Base-by-base conservation (phyloP, 352 stramenopile genomes). In the Phytophthora pinifolia region DNA sequence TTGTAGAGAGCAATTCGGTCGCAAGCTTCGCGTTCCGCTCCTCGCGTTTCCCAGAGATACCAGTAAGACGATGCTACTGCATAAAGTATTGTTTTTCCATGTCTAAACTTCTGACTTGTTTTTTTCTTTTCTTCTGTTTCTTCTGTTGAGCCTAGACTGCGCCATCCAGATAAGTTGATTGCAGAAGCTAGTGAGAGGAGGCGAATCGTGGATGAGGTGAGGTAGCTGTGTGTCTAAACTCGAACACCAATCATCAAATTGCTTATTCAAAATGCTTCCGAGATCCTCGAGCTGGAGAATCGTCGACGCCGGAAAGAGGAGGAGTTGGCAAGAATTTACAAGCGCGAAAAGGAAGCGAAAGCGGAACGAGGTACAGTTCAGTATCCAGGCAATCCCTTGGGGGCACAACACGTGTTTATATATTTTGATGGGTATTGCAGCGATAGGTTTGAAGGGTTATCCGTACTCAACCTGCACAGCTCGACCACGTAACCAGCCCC, bases 201-300 rank as follows among this genome's bases (percentile, higher is more conserved):
- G 34, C 46, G 53, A 36, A 46, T 58, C 18, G 37, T 35, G 18
- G 44, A 70, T 27, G 68, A 78, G 68, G 71, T 76, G 22, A 8
- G 9, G 18, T 17, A 38, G 4, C 17, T 22, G n/a, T 35, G 22
- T 17, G 27, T 33, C 9, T 30, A 22, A 17, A 9, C 22, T 36
- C 17, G 17, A 15, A n/a, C n/a, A 30, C 22, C 13, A 10, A 34
- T 39, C 9, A 30, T 6, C 22, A 27, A 17, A 6, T 17, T 38
- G 2, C 33, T 46, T 43, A 57, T n/a, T n/a, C 5, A 25, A 18
- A 29, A 13, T 32, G 32, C 20, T 34, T 49, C 9, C 22, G 22
- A 67, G 45, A 36, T 66, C 12, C n/a, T 48, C n/a, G 15, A 62
- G 12, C 41, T 67, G 31, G 9, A 67, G 27, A 54, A 29, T 22